A percentile compares a stretch with the other conserved stretches of the same genome.
These are phyloP conservation scores for Sarocladiaceae sp. DNA, from an alignment of 2,329 filamentous ascomycete genomes.

Conservation along the genomic window DNA sequence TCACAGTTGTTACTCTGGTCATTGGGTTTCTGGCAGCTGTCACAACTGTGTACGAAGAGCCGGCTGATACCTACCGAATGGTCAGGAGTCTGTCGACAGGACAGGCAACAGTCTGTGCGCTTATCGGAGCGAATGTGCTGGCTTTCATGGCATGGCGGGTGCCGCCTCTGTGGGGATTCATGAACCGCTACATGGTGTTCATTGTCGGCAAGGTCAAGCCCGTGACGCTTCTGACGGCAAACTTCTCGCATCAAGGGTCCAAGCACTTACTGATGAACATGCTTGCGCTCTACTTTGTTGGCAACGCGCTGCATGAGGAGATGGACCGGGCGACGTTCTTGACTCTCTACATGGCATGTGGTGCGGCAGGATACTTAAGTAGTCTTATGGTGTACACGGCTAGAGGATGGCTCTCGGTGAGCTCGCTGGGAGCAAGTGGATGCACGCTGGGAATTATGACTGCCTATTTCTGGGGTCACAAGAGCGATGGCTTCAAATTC, in stretches of 20 bases:
- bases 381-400: slow-evolving; percentile 49
- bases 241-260: slow-evolving; percentile 65
- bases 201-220: slow-evolving; percentile 62
- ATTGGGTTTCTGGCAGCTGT: slow-evolving; percentile 38
- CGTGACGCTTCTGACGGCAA: slow-evolving; percentile 55
- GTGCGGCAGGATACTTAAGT: slow-evolving; percentile 54
- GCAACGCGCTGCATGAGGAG: slow-evolving; percentile 64
- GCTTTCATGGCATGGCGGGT: slow-evolving; percentile 58
- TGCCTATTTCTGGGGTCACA: slow-evolving; percentile 59
- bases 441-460: slow-evolving; percentile 57
- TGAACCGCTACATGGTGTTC: slow-evolving; percentile 67
- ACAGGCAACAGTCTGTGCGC: slow-evolving; percentile 56
- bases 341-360: slow-evolving; percentile 59
- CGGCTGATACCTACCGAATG: slow-evolving; percentile 46
- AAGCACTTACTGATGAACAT: slow-evolving; percentile 63
- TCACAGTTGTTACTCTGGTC: slow-evolving; percentile 42
- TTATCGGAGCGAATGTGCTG: slow-evolving; percentile 57
- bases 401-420: slow-evolving; percentile 37
- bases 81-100: slow-evolving; percentile 59
- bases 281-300: slow-evolving; percentile 61
- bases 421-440: slow-evolving; percentile 64
- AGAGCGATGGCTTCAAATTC: slow-evolving; percentile 52
- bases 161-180: slow-evolving; percentile 58
- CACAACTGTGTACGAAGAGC: slow-evolving; percentile 49
- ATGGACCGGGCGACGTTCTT: slow-evolving; percentile 66